Conservation (phyloP, 1,284 basidiomycete species). For the Malassezia equina region DNA sequence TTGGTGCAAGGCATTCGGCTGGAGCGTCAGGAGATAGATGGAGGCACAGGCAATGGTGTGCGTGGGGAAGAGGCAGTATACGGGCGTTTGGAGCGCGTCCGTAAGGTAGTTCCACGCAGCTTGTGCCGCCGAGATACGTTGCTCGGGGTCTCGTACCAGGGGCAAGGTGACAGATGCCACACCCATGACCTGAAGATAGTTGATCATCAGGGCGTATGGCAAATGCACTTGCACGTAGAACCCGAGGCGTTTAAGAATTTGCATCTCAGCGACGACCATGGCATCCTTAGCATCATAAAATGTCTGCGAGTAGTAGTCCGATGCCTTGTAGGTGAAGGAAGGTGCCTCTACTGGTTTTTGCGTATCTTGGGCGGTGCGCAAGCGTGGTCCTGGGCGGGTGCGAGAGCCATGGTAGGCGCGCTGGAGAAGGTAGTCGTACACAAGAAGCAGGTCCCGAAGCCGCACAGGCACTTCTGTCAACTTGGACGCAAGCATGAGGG, state of each 20-base stretch:
- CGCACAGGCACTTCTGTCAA: conserved; percentile 84
- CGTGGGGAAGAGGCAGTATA: conserved; percentile 75
- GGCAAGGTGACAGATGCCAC: conserved; percentile 49
- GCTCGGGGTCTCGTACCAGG: neutral
- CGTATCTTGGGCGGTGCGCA: neutral
- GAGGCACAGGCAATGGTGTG: conserved; percentile 72
- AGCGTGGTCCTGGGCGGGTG: neutral
- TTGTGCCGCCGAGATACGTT: conserved; percentile 23
- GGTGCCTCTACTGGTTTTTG: neutral
- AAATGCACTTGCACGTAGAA: conserved; percentile 59
- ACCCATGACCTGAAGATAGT: conserved; percentile 83
- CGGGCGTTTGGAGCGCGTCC: conserved; percentile 66
- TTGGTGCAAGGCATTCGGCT: conserved; percentile 14
- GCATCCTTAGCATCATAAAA: conserved; percentile 83
- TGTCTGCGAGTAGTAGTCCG: conserved; percentile 70
- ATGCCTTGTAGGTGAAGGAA: conserved; percentile 58
- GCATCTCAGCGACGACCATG: conserved; percentile 90
- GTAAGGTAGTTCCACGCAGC: conserved; percentile 49
- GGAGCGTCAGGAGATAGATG: conserved; percentile 32
- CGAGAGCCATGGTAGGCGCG: conserved; percentile 12
- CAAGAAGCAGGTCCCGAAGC: conserved; percentile 86
- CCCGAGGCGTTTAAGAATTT: conserved; percentile 67
- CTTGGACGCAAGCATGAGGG: conserved; percentile 87
- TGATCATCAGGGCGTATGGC: conserved; percentile 87
- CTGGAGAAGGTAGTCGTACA: conserved; percentile 65